Evolutionary conservation across 176 grass and related monocot genomes (phyloP).

Genomic region (Stipa capillata): DNA sequence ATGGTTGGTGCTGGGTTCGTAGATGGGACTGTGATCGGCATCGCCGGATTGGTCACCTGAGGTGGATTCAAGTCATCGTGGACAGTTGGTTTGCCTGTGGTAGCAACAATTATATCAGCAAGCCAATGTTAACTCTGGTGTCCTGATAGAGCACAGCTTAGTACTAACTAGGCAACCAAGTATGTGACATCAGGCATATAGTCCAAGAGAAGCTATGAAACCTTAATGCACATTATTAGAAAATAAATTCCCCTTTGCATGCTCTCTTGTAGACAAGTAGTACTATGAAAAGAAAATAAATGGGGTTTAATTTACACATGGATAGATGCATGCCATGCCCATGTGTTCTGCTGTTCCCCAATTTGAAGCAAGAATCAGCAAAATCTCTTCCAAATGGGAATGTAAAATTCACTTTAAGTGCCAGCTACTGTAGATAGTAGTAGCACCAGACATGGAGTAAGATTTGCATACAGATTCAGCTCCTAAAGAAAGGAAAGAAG

Average conservation of each 20-base stretch:
- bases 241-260: background rate
- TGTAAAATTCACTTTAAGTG: background rate
- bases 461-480: background rate
- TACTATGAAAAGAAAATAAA: background rate
- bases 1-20: slow-evolving; percentile 35
- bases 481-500: too few relatives aligned
- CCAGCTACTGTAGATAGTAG: background rate
- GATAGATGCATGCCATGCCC: background rate
- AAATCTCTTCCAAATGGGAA: background rate
- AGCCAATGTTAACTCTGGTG: background rate
- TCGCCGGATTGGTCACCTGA: slow-evolving; percentile 19
- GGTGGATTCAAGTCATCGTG: slow-evolving; percentile 24
- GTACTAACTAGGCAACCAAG: background rate
- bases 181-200: background rate
- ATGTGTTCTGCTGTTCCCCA: background rate
- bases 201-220: background rate
- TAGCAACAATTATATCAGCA: background rate
- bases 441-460: background rate
- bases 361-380: background rate
- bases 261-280: background rate
- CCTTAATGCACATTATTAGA: background rate
- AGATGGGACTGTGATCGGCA: slow-evolving; percentile 39
- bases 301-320: background rate
- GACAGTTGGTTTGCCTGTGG: slow-evolving; percentile 19
- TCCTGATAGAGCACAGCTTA: background rate